A percentile compares a stretch with the other conserved stretches of the same genome.
These are phyloP conservation scores for Nicotiana tabacum DNA, from an alignment of 257 asterid genomes.

Conservation along the genomic window DNA sequence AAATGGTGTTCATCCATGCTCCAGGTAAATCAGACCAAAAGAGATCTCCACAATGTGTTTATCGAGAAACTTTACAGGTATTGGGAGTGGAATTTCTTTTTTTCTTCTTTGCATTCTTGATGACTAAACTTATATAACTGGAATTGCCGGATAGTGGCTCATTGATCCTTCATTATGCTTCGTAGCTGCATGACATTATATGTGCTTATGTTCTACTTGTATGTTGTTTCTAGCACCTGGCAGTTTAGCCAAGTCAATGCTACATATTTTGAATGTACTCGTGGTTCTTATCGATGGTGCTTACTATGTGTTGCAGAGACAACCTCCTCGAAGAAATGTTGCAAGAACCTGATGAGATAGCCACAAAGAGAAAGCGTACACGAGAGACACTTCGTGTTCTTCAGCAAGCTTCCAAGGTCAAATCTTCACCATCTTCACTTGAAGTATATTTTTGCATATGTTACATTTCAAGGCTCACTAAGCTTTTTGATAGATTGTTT, in stretches of 20 bases:
- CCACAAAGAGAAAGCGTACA: slow-evolving; percentile 82
- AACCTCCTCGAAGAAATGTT: slow-evolving; percentile 86
- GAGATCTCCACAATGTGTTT: slow-evolving; percentile 82
- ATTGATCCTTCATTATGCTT: background rate
- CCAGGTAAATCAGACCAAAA: slow-evolving; percentile 88
- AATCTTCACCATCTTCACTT: slow-evolving; percentile 13
- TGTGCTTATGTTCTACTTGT: background rate
- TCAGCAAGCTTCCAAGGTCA: slow-evolving; percentile 92
- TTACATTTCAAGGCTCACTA: background rate
- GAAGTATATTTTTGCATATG: background rate
- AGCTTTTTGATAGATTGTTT: background rate
- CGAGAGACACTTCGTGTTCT: slow-evolving; percentile 80
- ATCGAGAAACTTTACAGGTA: slow-evolving; percentile 80
- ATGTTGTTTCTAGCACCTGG: background rate
- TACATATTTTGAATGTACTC: background rate
- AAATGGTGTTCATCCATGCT: slow-evolving; percentile 12
- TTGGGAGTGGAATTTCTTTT: background rate
- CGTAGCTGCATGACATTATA: background rate
- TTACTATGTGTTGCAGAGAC: slow-evolving; percentile 46
- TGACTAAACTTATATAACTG: no score
- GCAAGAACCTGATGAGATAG: slow-evolving; percentile 95
- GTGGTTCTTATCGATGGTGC: background rate
- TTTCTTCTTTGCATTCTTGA: no score
- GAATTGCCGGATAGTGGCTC: background rate
- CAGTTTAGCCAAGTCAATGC: background rate